Evolutionary conservation across 805 yeast species (phyloP).

Genomic region (Metschnikowia kunwiensis): DNA sequence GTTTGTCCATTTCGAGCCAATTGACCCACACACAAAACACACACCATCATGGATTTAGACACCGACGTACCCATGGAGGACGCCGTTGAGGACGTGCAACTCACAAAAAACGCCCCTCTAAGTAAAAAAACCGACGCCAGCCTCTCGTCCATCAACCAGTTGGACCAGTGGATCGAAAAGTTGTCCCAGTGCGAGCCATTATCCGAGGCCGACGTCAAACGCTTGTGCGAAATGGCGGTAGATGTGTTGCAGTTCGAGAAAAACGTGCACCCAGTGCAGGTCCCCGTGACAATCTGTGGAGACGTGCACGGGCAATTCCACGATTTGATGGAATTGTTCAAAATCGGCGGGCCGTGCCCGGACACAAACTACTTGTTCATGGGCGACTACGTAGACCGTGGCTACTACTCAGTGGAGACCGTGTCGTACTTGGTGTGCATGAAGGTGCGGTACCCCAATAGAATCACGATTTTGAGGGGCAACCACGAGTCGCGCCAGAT

Average conservation of each 20-base stretch:
- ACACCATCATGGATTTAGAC: conserved; percentile 62
- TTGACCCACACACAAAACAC: not conserved
- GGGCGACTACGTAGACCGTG: conserved; percentile 85
- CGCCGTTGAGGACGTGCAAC: conserved; percentile 50
- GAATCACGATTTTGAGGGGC: conserved; percentile 91
- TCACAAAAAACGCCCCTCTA: conserved; percentile 35
- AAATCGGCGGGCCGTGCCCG: conserved; percentile 70
- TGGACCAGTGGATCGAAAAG: conserved; percentile 86
- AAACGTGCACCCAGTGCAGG: conserved; percentile 91
- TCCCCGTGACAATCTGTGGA: conserved; percentile 96
- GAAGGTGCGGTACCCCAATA: conserved; percentile 87
- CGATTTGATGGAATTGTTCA: conserved; percentile 87
- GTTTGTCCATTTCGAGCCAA: not conserved
- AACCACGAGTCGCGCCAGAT: conserved; percentile 95
- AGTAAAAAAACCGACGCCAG: conserved; percentile 34
- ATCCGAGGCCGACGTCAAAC: conserved; percentile 73
- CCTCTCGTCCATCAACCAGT: conserved; percentile 50
- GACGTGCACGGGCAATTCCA: conserved; percentile 97
- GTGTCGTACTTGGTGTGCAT: conserved; percentile 83
- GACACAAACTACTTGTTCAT: conserved; percentile 47
- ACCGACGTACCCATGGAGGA: conserved; percentile 86
- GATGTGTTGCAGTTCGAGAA: conserved; percentile 89
- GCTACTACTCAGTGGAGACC: conserved; percentile 87
- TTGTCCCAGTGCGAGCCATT: conserved; percentile 77
- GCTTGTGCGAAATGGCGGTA: conserved; percentile 83